phyloP scores from a whole-genome alignment of 352 stramenopile genomes.

The Phytophthora palmivora region DNA sequence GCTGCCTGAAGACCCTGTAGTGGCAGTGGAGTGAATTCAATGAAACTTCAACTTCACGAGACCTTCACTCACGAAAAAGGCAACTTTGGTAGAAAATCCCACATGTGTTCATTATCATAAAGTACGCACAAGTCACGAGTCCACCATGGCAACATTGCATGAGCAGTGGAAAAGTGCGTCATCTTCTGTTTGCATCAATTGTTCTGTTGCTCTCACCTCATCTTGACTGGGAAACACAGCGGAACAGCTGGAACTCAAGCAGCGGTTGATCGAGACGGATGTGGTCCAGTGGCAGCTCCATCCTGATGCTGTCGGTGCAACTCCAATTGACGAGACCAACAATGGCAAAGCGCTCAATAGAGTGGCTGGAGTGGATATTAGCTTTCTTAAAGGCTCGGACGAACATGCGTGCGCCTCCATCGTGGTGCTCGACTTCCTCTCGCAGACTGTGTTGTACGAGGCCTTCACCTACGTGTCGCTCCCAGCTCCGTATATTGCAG shows the following conservation, averaged over 20 bases:
- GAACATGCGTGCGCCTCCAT: slow-evolving; percentile 84
- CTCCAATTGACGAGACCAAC: slow-evolving; percentile 4
- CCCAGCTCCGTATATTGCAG: slow-evolving; percentile 81
- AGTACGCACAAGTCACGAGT: not conserved
- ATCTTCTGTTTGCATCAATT: not conserved
- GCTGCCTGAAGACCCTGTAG: slow-evolving; percentile 34
- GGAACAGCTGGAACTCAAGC: slow-evolving; percentile 70
- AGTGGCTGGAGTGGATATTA: slow-evolving; percentile 86
- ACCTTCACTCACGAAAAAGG: slow-evolving; percentile 23
- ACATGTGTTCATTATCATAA: slow-evolving; percentile 7
- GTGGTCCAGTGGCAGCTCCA: slow-evolving; percentile 49
- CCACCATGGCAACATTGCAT: slow-evolving; percentile 20
- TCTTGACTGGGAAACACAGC: slow-evolving; percentile 27
- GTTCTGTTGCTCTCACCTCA: too few species aligned
- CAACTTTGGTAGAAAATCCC: slow-evolving; percentile 22
- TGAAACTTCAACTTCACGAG: slow-evolving; percentile 9
- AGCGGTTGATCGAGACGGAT: slow-evolving; percentile 53
- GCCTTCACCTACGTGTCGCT: slow-evolving; percentile 86
- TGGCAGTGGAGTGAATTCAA: slow-evolving; percentile 32
- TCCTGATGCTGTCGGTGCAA: not conserved
- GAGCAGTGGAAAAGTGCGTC: slow-evolving; percentile 42
- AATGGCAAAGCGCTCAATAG: slow-evolving; percentile 33
- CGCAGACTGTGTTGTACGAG: slow-evolving; percentile 75
- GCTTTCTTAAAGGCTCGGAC: slow-evolving; percentile 81
- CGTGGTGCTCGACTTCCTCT: slow-evolving; percentile 77